Evolutionary conservation across 495 filamentous ascomycete species (phyloP).

Genomic region (Penicillium steckii): DNA sequence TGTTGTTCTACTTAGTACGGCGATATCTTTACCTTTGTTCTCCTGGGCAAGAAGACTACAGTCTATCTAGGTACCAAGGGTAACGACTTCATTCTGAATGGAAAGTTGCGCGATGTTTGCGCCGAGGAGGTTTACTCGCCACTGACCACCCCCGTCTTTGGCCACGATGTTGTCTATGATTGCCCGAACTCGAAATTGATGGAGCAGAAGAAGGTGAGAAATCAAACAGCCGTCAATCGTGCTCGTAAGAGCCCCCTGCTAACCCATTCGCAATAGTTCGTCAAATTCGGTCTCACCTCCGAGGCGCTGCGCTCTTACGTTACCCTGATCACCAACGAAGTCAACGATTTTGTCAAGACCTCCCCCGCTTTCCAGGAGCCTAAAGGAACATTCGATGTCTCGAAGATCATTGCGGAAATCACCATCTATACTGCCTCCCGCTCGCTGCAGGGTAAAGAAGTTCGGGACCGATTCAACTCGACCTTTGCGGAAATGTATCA

Average conservation of each 20-base stretch:
- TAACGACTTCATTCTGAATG: slow-evolving; percentile 64
- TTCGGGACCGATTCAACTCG: slow-evolving; percentile 59
- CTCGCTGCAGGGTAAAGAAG: slow-evolving; percentile 64
- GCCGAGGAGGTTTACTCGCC: slow-evolving; percentile 64
- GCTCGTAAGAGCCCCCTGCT: background rate
- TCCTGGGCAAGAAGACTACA: slow-evolving; percentile 63
- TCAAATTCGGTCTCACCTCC: slow-evolving; percentile 63
- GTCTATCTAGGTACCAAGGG: slow-evolving; percentile 61
- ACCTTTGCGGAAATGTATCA: slow-evolving; percentile 64
- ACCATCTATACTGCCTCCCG: slow-evolving; percentile 67
- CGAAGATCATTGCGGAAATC: slow-evolving; percentile 57
- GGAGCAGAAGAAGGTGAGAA: slow-evolving; percentile 64
- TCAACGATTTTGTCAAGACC: slow-evolving; percentile 49
- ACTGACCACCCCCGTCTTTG: slow-evolving; percentile 62
- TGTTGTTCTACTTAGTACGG: slow-evolving; percentile 48
- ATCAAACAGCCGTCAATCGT: background rate
- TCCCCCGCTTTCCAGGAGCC: slow-evolving; percentile 44
- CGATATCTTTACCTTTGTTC: slow-evolving; percentile 63
- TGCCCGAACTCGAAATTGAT: slow-evolving; percentile 65
- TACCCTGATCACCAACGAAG: slow-evolving; percentile 52
- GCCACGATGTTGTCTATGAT: slow-evolving; percentile 63
- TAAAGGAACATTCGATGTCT: slow-evolving; percentile 51
- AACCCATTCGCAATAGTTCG: slow-evolving; percentile 43
- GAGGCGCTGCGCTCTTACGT: slow-evolving; percentile 65
- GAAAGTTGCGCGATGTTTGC: slow-evolving; percentile 59